phyloP scores from a whole-genome alignment of 345 rosid genomes.

The Melastoma malabathricum region DNA sequence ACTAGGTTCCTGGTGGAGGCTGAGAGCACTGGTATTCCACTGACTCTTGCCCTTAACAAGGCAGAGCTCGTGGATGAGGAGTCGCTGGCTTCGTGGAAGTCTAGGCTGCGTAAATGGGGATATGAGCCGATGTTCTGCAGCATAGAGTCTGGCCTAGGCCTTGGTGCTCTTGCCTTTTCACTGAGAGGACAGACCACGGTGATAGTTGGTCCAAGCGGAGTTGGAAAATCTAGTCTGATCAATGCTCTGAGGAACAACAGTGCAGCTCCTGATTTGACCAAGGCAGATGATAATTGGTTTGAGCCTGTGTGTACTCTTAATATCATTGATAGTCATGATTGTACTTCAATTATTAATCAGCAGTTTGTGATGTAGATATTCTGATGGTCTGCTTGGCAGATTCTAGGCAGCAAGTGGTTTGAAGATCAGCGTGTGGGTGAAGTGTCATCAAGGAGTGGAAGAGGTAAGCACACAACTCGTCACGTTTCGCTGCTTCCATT shows the following conservation, averaged over 20 bases:
- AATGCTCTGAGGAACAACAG: constrained; percentile 53
- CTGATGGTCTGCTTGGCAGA: constrained; percentile 15
- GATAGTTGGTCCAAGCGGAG: constrained; percentile 97
- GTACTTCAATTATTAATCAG: not conserved
- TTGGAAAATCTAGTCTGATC: constrained; percentile 87
- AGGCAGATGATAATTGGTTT: constrained; percentile 46
- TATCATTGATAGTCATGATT: constrained; percentile 3
- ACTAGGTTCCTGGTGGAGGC: constrained; percentile 87
- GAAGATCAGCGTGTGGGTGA: constrained; percentile 76
- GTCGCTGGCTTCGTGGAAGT: constrained; percentile 51
- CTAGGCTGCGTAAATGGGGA: constrained; percentile 59
- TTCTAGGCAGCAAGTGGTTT: constrained; percentile 62
- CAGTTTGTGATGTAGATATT: not conserved
- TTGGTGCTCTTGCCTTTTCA: constrained; percentile 41
- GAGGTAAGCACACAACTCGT: constrained; percentile 87
- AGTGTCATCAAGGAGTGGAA: constrained; percentile 72
- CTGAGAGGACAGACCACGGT: constrained; percentile 78
- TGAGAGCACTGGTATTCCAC: constrained; percentile 69
- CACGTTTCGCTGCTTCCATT: constrained; percentile 73
- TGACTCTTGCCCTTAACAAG: constrained; percentile 72
- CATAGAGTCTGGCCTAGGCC: constrained; percentile 51
- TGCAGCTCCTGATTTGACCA: constrained; percentile 12
- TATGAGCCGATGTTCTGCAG: constrained; percentile 78
- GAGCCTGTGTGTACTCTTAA: constrained; percentile 46
- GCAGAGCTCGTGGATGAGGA: constrained; percentile 52